Evolutionary conservation across 257 asterid species (phyloP).

Genomic region (Solanum etuberosum): DNA sequence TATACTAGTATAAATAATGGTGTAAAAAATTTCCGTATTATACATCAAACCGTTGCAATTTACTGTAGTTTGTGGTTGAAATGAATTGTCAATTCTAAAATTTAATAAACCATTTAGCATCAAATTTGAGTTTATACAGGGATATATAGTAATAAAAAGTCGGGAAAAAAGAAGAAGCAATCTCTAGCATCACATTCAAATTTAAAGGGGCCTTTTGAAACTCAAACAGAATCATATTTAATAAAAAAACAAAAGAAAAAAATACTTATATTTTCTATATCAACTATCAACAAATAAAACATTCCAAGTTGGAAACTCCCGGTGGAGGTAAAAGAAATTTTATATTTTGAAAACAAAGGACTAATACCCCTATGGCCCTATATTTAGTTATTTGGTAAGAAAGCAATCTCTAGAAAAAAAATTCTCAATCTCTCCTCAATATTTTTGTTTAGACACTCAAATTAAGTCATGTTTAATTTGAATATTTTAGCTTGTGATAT

Average conservation of each 20-base stretch:
- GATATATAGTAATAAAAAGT: not conserved
- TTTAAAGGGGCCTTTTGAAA: not conserved
- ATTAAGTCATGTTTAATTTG: too few relatives aligned
- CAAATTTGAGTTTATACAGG: not conserved
- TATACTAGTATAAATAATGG: not conserved
- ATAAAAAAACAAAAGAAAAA: too few relatives aligned
- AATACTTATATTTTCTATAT: not conserved
- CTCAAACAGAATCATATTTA: not conserved
- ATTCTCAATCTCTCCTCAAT: too few relatives aligned
- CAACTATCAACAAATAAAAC: not conserved
- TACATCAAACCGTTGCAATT: not conserved
- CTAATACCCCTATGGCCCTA: not conserved
- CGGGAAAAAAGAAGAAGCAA: too few relatives aligned
- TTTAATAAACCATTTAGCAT: not conserved
- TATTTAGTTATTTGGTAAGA: not conserved
- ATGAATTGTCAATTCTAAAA: not conserved
- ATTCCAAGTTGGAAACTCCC: not conserved
- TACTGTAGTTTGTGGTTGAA: not conserved
- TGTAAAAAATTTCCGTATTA: not conserved
- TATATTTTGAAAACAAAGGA: not conserved
- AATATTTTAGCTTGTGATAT: too few relatives aligned
- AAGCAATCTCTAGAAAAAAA: too few relatives aligned
- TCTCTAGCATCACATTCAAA: not conserved
- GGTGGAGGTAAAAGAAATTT: not conserved
- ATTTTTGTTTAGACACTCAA: too few relatives aligned